Evolutionary conservation across 2,329 filamentous ascomycete species (phyloP).

Genomic region (Monilinia laxa): DNA sequence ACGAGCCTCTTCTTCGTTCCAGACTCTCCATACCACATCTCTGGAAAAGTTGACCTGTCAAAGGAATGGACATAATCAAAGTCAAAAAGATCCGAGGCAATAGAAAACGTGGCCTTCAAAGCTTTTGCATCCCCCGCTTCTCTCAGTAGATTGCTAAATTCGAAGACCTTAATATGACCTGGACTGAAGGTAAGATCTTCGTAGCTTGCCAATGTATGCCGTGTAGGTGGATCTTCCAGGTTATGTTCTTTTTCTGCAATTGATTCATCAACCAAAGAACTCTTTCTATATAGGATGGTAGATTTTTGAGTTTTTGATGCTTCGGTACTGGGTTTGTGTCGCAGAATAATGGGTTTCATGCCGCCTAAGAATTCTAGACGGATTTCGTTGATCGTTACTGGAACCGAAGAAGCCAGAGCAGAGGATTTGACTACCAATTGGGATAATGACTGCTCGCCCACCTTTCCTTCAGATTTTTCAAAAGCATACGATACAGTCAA

Average conservation of each 20-base stretch:
- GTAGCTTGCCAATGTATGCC: conserved; percentile 50
- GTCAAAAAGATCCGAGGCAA: conserved; percentile 65
- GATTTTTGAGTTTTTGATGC: conserved; percentile 3
- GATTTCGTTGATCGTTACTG: conserved; percentile 53
- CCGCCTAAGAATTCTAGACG: conserved; percentile 57
- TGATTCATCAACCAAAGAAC: conserved; percentile 31
- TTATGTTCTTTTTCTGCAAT: neutral
- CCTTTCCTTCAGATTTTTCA: conserved; percentile 56
- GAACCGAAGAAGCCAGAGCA: conserved; percentile 52
- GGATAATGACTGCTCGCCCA: conserved; percentile 57
- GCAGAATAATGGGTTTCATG: conserved; percentile 55
- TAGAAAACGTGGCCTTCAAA: conserved; percentile 58
- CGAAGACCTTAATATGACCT: conserved; percentile 67
- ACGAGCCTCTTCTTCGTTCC: conserved; percentile 49
- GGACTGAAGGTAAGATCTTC: conserved; percentile 66
- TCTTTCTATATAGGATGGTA: conserved; percentile 26
- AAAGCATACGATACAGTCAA: conserved; percentile 58
- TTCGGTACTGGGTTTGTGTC: conserved; percentile 31
- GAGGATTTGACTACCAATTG: conserved; percentile 59
- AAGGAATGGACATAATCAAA: conserved; percentile 65
- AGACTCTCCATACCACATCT: conserved; percentile 53
- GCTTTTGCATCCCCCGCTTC: conserved; percentile 78
- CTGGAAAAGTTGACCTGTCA: conserved; percentile 44
- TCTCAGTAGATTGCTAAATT: conserved; percentile 70
- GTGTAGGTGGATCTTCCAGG: conserved; percentile 36